Evolutionary conservation across 2,329 filamentous ascomycete species (phyloP), one percentile per base, ranked within the genome.

Genomic region (Aureobasidium mangrovei): DNA sequence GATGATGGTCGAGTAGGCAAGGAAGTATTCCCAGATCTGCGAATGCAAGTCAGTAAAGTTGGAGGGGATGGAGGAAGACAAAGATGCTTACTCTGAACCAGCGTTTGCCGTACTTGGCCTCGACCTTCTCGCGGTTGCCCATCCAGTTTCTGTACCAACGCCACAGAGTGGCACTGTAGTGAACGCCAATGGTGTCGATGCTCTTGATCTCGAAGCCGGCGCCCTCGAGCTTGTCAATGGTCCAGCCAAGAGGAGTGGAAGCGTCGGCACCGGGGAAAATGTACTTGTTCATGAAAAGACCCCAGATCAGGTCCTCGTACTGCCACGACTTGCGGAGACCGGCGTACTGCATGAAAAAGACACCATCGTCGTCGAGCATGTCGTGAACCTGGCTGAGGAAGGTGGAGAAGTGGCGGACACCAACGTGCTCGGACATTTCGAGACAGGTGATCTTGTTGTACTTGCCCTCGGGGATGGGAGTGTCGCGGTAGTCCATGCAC

Each of bases 231-330:
- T 83, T 83, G 71, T 89, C 83, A 63, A 95, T 77, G 64, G 93
- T 88, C 73, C 85, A 93, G 62, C 88, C 89, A 46, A 98, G 83
- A 49, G 93, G 93, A 56, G 90, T 95, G 41, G 88, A 95, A 51
- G 93, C 93, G 69, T 97, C 93, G 49, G 93, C 93, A 69, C 93
- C 93, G 33, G 91, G 93, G 81, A 97, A 97, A 70, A 97, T 80
- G 73, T 97, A 95, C 77, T 95, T 96, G 84, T 97, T 97, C 90
- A 97, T 95, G 81, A 96, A 97, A 44, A 97, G 80, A 69, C 93
- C 93, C 93, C 93, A 97, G 71, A 91, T 87, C 49, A 96, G 81
- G 74, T 97, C 91, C 78, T 97, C 91, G 68, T 95, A 97, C 73
- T 97, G 93, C 93, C 93, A 97, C 60, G 80, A 77, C 77, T 94